Evolutionary conservation across 257 asterid genomes (phyloP).

Genomic region (Penstemon barbatus): DNA sequence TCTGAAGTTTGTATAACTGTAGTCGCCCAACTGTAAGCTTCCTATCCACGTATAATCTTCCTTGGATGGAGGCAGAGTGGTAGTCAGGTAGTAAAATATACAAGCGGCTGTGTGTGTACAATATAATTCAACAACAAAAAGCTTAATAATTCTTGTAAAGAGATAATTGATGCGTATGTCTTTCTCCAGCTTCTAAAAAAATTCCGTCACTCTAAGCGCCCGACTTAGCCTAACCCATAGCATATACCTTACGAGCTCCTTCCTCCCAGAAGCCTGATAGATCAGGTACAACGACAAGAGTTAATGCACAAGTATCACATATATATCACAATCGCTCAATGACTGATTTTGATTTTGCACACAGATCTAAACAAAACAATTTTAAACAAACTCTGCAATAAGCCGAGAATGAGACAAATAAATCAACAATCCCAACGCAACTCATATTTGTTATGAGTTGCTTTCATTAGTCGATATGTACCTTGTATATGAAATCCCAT

Average conservation of each 20-base stretch:
- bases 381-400: too few species aligned
- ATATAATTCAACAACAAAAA: constrained; percentile 68
- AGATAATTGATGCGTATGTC: constrained; percentile 66
- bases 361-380: too few species aligned
- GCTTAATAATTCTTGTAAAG: constrained; percentile 63
- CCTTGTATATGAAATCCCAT: constrained; percentile 77
- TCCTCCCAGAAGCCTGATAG: constrained; percentile 50
- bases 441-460: too few species aligned
- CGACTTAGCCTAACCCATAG: constrained; percentile 76
- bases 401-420: too few species aligned
- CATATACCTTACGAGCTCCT: constrained; percentile 59
- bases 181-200: constrained; percentile 64
- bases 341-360: too few species aligned
- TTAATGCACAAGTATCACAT: too few species aligned
- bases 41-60: constrained; percentile 85
- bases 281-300: not conserved
- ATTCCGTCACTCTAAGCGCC: constrained; percentile 55
- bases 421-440: too few species aligned
- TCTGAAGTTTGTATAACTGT: constrained; percentile 53
- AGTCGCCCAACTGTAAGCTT: constrained; percentile 64
- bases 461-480: not conserved
- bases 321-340: too few species aligned
- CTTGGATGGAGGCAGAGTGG: constrained; percentile 66
- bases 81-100: constrained; percentile 70
- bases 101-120: constrained; percentile 85